These are phyloP conservation scores for Cryptosporidium canis DNA, from an alignment of 169 alveolate species.

Conservation along the genomic window DNA sequence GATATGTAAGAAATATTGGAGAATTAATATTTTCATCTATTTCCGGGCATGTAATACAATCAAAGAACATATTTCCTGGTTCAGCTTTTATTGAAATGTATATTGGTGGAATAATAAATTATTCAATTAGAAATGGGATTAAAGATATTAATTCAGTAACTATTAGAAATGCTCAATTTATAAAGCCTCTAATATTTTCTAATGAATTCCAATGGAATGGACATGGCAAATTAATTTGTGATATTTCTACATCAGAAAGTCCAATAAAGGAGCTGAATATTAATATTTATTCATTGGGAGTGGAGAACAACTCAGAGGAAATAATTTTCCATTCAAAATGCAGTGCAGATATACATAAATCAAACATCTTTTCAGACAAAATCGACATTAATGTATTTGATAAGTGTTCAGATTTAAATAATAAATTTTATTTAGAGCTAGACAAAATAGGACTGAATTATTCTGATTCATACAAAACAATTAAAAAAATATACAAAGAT, in stretches of 20 bases:
- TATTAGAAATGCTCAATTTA: neutral
- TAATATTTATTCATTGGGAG: neutral
- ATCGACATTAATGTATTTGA: neutral
- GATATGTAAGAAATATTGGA: slow-evolving; percentile 53
- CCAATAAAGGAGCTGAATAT: neutral
- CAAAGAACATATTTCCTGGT: slow-evolving; percentile 32
- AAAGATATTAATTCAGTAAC: neutral
- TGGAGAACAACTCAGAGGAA: neutral
- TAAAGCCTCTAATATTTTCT: slow-evolving; percentile 34
- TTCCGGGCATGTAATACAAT: slow-evolving; percentile 36
- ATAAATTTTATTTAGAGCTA: slow-evolving; percentile 2
- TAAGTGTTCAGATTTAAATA: neutral
- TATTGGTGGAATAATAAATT: slow-evolving; percentile 42
- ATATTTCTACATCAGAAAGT: neutral
- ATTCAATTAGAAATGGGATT: slow-evolving; percentile 11
- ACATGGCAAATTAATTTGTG: slow-evolving; percentile 15
- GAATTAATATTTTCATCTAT: neutral
- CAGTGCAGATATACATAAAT: neutral
- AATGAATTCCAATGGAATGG: slow-evolving; percentile 1
- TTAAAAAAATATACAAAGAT: slow-evolving; percentile 6
- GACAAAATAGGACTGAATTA: slow-evolving; percentile 13
- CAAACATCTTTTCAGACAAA: neutral
- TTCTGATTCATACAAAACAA: slow-evolving; percentile 3
- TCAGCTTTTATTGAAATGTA: slow-evolving; percentile 58
- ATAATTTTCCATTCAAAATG: slow-evolving; percentile 15